Percentiles rank a stretch among this genome's conserved stretches.
phyloP scores from a whole-genome alignment of 345 rosid species.

The Jatropha curcas region DNA sequence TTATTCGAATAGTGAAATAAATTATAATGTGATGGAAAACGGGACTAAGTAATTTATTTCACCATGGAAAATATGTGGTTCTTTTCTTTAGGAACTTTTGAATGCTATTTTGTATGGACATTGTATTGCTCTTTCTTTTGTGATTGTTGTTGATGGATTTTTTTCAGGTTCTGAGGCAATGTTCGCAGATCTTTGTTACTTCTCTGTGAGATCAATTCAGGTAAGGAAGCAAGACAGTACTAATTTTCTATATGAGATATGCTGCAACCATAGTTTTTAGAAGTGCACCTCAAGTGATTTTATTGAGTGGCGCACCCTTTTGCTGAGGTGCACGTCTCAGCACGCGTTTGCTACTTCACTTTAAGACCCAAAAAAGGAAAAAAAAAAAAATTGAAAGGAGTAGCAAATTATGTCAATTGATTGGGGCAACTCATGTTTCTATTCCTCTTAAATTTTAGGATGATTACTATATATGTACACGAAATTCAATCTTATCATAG shows the following conservation, averaged over 20 bases:
- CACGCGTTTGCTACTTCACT: too few relatives aligned
- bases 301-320: too few relatives aligned
- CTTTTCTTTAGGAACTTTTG: not conserved
- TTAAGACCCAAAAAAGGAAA: too few relatives aligned
- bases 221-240: conserved; percentile 43
- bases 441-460: too few relatives aligned
- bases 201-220: conserved; percentile 94
- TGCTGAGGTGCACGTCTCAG: too few relatives aligned
- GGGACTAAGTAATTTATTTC: not conserved
- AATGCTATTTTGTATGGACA: conserved; percentile 10
- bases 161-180: conserved; percentile 95
- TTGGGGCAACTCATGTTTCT: too few relatives aligned
- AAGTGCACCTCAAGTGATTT: too few relatives aligned
- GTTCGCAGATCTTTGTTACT: conserved; percentile 99
- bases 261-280: too few relatives aligned
- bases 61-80: not conserved
- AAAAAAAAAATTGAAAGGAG: too few relatives aligned
- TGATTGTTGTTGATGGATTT: conserved; percentile 21
- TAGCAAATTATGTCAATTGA: too few relatives aligned
- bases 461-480: too few relatives aligned
- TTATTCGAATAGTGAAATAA: not conserved
- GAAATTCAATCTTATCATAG: too few relatives aligned
- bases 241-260: conserved; percentile 23
- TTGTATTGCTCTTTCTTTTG: conserved; percentile 2
- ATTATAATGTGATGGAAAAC: not conserved